Percentiles rank a stretch among this genome's conserved stretches.
Evolutionary conservation across 495 filamentous ascomycete genomes (phyloP).

Genomic region (Penicillium goetzii): DNA sequence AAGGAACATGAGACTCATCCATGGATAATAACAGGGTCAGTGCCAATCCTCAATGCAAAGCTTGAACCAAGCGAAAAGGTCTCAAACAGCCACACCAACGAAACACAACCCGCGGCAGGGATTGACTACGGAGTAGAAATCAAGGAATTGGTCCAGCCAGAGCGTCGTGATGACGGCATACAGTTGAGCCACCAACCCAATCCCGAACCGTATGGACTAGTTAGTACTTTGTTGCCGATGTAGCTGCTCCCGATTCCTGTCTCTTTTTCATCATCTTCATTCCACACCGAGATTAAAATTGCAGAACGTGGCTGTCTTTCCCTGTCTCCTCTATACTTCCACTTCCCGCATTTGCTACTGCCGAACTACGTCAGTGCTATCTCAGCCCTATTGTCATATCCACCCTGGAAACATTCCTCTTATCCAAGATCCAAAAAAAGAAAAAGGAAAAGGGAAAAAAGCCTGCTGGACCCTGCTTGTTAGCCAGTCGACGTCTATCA

Average conservation of each 20-base stretch:
- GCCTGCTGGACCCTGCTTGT: conserved; percentile 8
- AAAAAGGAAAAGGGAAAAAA: neutral
- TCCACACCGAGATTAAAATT: conserved; percentile 8
- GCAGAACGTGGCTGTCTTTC: neutral
- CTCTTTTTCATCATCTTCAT: conserved; percentile 9
- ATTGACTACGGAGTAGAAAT: conserved; percentile 24
- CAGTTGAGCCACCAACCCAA: conserved; percentile 12
- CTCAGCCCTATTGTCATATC: conserved; percentile 18
- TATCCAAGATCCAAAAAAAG: neutral
- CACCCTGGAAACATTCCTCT: conserved; percentile 13
- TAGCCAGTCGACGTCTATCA: conserved; percentile 21
- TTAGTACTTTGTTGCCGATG: neutral
- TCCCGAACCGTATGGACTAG: neutral
- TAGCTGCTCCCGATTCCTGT: neutral
- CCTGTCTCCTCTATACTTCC: conserved; percentile 1
- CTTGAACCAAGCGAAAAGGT: neutral
- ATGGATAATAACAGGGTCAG: conserved; percentile 1
- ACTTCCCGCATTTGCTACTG: neutral
- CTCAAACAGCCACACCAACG: conserved; percentile 1
- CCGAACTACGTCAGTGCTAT: conserved; percentile 23
- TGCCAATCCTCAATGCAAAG: neutral
- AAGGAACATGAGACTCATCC: neutral
- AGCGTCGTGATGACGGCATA: conserved; percentile 30
- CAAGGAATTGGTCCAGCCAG: conserved; percentile 22
- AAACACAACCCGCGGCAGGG: neutral